Base-by-base conservation (phyloP, 2,329 filamentous ascomycete species). In the Cladosporium sp. region DNA sequence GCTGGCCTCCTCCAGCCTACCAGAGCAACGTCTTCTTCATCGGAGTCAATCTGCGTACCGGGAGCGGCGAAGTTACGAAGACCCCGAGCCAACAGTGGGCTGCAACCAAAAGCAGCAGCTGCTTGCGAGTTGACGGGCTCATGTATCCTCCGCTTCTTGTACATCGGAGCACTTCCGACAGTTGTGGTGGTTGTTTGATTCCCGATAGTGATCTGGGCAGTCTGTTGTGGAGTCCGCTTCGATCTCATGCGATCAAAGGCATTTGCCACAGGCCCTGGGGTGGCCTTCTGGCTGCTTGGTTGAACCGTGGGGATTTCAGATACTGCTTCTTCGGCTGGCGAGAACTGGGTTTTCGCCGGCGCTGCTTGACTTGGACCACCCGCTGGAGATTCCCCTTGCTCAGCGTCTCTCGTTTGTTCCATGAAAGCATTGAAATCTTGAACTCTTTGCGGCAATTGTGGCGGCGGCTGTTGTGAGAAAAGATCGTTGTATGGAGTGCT, bases 141-240 rank as follows among this genome's bases (percentile, higher is more conserved):
- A 56, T 81, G 77, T 21, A 81, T 79, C 49, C 78, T 76, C 56
- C 79, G 78, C 64, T 76, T 79, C 68, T 86, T 85, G 4, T 81
- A 73, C 58, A 84, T 81, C 43, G 73, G 71, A 65, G 68, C 71
- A 58, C 82, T 85, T 1, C 89, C 89, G n/a, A 92, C 83, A 21
- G 75, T 69, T 34, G 87, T 83, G 23, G 88, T 88, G 0, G 86
- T 89, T 0, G 88, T 91, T 54, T 83, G 84, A 67, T 88, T 83
- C 1, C 90, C 91, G 63, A 94, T 86, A 0, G 89, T 93, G 57
- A 94, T 91, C 1, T 89, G 91, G 23, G 91, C 90, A 60, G 89
- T 80, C 71, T 91, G 88, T 30, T 84, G 79, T 1, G 85, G 84
- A 1, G 84, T 79, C 36, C 89, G 84, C 73, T 87, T 90, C 0